These are phyloP conservation scores for Lepiota brunneoincarnata DNA, from an alignment of 768 basidiomycete species.

Conservation along the genomic window DNA sequence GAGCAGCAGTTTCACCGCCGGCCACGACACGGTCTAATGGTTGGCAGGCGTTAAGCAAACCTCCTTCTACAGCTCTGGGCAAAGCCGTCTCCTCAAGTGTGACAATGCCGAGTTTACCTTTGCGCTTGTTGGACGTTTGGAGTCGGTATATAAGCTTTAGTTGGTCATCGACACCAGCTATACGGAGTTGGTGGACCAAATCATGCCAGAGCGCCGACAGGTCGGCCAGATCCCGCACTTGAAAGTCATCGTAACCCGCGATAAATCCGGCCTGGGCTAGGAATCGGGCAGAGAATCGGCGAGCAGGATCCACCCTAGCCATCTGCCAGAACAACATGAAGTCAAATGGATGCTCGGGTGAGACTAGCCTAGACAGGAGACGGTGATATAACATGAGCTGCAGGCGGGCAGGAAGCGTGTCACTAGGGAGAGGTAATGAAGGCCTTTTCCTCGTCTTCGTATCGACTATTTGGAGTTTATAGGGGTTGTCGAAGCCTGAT, in stretches of 20 bases:
- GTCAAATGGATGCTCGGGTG: conserved; percentile 42
- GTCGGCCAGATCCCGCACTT: conserved; percentile 35
- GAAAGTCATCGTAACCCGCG: conserved; percentile 17
- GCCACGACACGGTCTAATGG: too few species aligned
- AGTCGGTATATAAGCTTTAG: conserved; percentile 54
- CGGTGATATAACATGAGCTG: conserved; percentile 80
- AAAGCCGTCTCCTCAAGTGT: background rate
- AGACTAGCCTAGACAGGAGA: conserved; percentile 53
- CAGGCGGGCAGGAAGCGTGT: conserved; percentile 55
- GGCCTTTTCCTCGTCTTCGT: conserved; percentile 63
- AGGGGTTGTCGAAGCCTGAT: background rate
- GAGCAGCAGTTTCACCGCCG: too few species aligned
- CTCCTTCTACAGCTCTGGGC: background rate
- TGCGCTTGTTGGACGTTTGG: conserved; percentile 21
- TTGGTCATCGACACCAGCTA: conserved; percentile 33
- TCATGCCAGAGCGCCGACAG: conserved; percentile 30
- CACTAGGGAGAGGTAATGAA: conserved; percentile 53
- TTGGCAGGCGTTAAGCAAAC: too few species aligned
- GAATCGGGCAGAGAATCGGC: conserved; percentile 50
- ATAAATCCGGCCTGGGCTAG: conserved; percentile 37
- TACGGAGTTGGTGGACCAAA: conserved; percentile 24
- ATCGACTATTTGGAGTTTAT: conserved; percentile 51
- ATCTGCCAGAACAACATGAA: conserved; percentile 52
- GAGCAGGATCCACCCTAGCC: conserved; percentile 39
- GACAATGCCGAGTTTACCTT: conserved; percentile 16